These are phyloP conservation scores for Nicotiana benthamiana DNA, from an alignment of 257 asterid species.

Conservation along the genomic window DNA sequence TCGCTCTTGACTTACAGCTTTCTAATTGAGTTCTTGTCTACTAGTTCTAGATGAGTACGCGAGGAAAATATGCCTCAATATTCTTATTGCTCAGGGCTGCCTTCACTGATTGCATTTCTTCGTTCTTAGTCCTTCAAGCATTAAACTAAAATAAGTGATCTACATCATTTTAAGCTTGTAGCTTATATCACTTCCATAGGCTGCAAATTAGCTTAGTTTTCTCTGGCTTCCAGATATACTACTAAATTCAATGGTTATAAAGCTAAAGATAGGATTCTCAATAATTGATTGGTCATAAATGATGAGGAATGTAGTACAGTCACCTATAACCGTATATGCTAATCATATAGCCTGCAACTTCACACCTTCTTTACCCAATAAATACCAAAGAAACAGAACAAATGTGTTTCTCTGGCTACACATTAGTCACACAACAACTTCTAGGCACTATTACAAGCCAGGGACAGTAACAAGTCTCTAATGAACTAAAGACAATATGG, in stretches of 20 bases:
- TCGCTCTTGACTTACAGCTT: background rate
- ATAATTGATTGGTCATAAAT: background rate
- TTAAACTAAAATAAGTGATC: background rate
- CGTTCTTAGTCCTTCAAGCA: background rate
- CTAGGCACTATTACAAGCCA: background rate
- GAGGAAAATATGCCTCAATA: background rate
- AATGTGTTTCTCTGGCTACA: background rate
- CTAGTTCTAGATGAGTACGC: background rate
- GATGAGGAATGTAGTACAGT: background rate
- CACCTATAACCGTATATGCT: background rate
- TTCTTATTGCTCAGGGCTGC: background rate
- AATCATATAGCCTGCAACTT: background rate
- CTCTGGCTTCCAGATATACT: background rate
- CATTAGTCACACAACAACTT: background rate
- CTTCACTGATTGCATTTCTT: no score
- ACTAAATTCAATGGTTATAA: background rate
- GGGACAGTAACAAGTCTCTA: background rate
- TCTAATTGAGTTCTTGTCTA: background rate
- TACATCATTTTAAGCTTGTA: slow-evolving; percentile 2
- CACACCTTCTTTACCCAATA: background rate
- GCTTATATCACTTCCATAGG: background rate
- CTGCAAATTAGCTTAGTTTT: background rate
- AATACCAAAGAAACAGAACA: no score
- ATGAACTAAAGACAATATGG: background rate
- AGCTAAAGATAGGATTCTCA: background rate